phyloP scores from a whole-genome alignment of 805 yeast species.

The Tetrapisispora namnaoensis region DNA sequence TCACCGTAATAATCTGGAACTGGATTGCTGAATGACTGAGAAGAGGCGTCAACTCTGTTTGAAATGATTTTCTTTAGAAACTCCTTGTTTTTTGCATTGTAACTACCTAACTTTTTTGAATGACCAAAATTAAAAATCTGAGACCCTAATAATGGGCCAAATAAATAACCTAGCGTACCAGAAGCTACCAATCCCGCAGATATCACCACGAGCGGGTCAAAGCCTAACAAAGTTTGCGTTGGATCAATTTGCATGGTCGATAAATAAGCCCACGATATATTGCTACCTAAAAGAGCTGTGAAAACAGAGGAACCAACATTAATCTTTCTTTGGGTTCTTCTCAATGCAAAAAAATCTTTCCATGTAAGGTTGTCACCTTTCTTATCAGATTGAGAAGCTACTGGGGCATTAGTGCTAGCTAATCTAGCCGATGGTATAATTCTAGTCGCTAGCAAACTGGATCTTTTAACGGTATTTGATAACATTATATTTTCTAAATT shows the following conservation, averaged over 20 bases:
- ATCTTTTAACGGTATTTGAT: background rate
- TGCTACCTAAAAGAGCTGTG: conserved; percentile 58
- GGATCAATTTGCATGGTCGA: conserved; percentile 82
- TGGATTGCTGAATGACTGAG: conserved; percentile 84
- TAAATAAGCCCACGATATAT: conserved; percentile 61
- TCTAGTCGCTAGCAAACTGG: background rate
- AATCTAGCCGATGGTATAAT: conserved; percentile 8
- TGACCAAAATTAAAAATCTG: conserved; percentile 51
- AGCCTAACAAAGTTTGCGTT: conserved; percentile 74
- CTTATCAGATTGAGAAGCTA: background rate
- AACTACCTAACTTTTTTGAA: conserved; percentile 37
- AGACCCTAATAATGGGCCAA: conserved; percentile 78
- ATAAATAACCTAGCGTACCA: conserved; percentile 67
- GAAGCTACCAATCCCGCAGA: conserved; percentile 64
- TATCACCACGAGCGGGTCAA: conserved; percentile 78
- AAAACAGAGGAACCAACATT: conserved; percentile 58
- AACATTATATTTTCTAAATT: background rate
- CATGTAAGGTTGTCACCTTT: conserved; percentile 41
- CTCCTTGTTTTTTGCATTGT: conserved; percentile 53
- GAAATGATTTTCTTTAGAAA: conserved; percentile 65
- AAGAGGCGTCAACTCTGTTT: conserved; percentile 86
- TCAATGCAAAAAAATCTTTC: conserved; percentile 68
- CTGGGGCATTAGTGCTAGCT: conserved; percentile 23
- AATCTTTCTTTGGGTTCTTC: conserved; percentile 64
- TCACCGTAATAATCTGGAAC: conserved; percentile 99